Conservation (phyloP, 257 asterid species). For the Solanum medicagineum region DNA sequence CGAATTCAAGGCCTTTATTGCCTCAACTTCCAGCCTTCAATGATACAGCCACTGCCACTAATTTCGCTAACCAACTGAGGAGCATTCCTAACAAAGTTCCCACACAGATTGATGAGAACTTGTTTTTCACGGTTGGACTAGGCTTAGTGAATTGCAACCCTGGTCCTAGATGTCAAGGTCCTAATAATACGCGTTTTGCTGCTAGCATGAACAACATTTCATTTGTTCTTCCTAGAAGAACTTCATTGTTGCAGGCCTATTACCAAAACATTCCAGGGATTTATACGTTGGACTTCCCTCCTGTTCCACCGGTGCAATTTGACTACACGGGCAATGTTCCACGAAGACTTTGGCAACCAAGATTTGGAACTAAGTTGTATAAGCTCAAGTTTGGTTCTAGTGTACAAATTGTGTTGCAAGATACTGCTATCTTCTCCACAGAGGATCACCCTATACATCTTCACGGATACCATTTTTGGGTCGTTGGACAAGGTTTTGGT, state of each 20-base stretch:
- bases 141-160: conserved; percentile 41
- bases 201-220: conserved; percentile 58
- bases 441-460: conserved; percentile 68
- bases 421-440: conserved; percentile 44
- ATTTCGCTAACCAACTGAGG: conserved; percentile 26
- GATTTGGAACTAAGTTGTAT: conserved; percentile 30
- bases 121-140: conserved; percentile 43
- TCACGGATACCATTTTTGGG: conserved; percentile 55
- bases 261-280: conserved; percentile 34
- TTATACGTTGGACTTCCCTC: conserved; percentile 47
- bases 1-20: conserved; percentile 9
- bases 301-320: conserved; percentile 36
- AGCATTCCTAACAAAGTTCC: conserved; percentile 30
- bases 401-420: conserved; percentile 56
- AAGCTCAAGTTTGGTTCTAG: conserved; percentile 35
- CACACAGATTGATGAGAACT: conserved; percentile 17
- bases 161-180: conserved; percentile 61
- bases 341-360: conserved; percentile 36
- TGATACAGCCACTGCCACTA: conserved; percentile 32
- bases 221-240: conserved; percentile 25
- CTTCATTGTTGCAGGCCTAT: conserved; percentile 45
- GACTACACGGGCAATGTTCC: conserved; percentile 56
- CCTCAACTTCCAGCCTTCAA: conserved; percentile 52
- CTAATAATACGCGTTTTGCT: conserved; percentile 44
- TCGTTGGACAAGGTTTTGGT: conserved; percentile 54